Evolutionary conservation across 805 yeast species (phyloP), one percentile per base, ranked within the genome.

Genomic region (Sugiyamaella floridensis): DNA sequence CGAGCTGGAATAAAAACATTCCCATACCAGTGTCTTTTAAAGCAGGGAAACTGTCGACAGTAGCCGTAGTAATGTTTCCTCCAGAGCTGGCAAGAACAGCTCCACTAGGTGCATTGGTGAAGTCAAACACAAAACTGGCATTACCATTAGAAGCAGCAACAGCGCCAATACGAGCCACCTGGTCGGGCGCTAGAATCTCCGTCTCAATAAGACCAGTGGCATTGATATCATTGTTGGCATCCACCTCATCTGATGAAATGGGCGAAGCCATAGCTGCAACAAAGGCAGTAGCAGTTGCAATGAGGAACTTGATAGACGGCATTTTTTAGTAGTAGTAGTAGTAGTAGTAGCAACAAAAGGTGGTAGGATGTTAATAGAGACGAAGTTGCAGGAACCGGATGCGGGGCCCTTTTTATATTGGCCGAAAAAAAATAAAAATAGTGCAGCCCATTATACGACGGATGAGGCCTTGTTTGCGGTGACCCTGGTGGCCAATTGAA

Each of bases 41-140:
- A 11, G 60, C 60, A 4, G 60, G 60, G 55, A 57, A 57, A 12
- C 50, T 43, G 16, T 46, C 37, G n/a, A 43, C 54, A 14, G 46
- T 50, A 14, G 56, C 54, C 34, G 53, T 40, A 20, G 53, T 50
- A 19, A 53, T 50, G 40, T 50, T 53, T n/a, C 49, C 55, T 10
- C 51, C 58, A 44, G 34, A 40, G 19, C 52, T 44, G 1, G 49
- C 48, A 2, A 57, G 53, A 9, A 55, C 59, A 14, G 50, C 43
- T 2, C 50, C 53, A 18, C 22, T 45, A 2, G 57, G 53, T 9
- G 55, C 50, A 41, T 55, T 50, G 49, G 37, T 47, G 48, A 57
- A 55, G 42, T 57, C 60, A 51, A 55, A 57, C 16, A 53, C 55
- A 50, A 57, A 57, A 29, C 52, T 43, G n/a, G 18, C 22, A 41